These are phyloP conservation scores for Tetradesmus lagerheimii DNA, from an alignment of 139 green algal species.

Conservation along the genomic window DNA sequence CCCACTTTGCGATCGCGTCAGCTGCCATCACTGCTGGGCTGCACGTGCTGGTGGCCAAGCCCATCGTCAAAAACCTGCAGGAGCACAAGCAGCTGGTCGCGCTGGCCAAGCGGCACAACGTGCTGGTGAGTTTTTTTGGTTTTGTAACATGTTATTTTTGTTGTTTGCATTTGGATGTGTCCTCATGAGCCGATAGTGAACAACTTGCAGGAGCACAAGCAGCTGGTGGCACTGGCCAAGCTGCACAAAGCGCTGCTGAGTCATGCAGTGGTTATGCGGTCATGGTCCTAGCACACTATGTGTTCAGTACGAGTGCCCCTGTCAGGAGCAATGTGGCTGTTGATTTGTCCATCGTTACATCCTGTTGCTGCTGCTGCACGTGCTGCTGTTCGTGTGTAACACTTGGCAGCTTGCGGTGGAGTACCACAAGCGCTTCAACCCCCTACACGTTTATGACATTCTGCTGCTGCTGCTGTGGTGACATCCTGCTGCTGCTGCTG, in stretches of 20 bases:
- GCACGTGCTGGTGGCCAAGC: conserved; percentile 80
- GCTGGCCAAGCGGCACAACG: conserved; percentile 52
- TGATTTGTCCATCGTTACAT: no score
- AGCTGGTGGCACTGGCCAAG: conserved; percentile 57
- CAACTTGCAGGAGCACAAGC: conserved; percentile 61
- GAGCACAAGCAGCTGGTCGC: conserved; percentile 60
- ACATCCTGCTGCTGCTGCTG: conserved; percentile 11
- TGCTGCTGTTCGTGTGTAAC: no score
- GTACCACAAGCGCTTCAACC: conserved; percentile 83
- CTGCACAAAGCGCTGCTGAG: conserved; percentile 53
- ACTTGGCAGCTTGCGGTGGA: conserved; percentile 57
- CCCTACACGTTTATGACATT: not conserved
- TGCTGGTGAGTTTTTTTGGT: conserved; percentile 47
- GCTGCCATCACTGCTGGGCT: conserved; percentile 55
- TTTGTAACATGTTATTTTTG: no score
- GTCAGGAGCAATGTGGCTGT: no score
- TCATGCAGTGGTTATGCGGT: not conserved
- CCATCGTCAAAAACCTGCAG: conserved; percentile 68
- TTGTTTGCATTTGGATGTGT: no score
- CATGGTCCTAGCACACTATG: no score
- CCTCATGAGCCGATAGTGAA: conserved; percentile 68
- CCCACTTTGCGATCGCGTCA: conserved; percentile 61
- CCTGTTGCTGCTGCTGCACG: no score
- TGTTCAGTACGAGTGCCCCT: no score
- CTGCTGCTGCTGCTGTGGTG: not conserved